Evolutionary conservation across 805 yeast species (phyloP), one percentile per base, ranked within the genome.

Genomic region (Wickerhamiella australiensis): DNA sequence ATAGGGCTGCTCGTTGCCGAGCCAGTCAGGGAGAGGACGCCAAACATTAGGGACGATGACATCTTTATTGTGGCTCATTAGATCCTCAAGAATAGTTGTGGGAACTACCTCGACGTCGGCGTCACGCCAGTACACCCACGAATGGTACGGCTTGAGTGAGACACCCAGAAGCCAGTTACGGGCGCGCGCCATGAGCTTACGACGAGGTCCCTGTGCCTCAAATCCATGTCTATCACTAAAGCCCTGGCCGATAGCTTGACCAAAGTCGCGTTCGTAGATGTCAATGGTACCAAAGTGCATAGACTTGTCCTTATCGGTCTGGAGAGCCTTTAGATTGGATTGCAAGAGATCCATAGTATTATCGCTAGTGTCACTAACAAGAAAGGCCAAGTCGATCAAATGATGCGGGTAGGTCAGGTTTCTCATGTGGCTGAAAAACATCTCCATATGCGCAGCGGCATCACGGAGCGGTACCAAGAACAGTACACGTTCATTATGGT

Each of bases 101-200:
- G 96, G 94, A 26, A 82, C 78, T 0, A 88, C 80, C 63, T 88
- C 95, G n/a, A 90, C 95, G 65, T 90, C 97, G 11, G 92, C 95
- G 68, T 90, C 97, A 66, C 97, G 73, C 97, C 97, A 90, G 65
- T 88, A 87, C 6, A 90, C 96, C 83, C 88, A 87, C 6, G 94
- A 79, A 63, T 90, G 97, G 63, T 90, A 80, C 1, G 97, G 96
- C 63, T 80, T 81, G 46, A 90, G 65, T 1, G 95, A 94, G 5
- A 82, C 86, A 0, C 90, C 70, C 62, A 87, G 77, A 40, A 90
- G 69, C 97, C 97, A 90, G 65, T 90, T 90, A 64, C 97, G 74
- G 5, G 96, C 96, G 52, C 87, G 74, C 3, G 94, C 97, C 97
- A 90, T 90, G 57, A 86, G 73, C 64, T 90, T 90, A 60, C 97